phyloP scores from a whole-genome alignment of 2,329 filamentous ascomycete species.

The Chaetomium strumarium region DNA sequence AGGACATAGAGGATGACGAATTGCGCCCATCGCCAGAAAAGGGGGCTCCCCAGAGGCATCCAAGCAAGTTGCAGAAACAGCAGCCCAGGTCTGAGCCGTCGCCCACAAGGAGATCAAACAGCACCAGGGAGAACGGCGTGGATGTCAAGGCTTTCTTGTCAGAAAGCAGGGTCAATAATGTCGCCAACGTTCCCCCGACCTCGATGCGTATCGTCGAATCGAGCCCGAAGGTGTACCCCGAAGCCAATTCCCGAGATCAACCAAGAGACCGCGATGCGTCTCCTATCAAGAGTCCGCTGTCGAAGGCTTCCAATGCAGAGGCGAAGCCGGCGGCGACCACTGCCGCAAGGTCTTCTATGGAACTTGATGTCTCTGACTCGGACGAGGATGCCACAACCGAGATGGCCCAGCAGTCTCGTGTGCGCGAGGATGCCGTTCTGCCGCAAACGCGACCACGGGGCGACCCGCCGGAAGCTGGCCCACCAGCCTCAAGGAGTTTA shows the following conservation, averaged over 20 bases:
- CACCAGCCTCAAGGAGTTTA: constrained; percentile 26
- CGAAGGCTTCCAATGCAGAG: constrained; percentile 37
- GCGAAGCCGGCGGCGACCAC: constrained; percentile 51
- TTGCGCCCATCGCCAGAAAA: constrained; percentile 44
- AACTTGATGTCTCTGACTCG: constrained; percentile 65
- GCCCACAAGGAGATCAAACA: constrained; percentile 37
- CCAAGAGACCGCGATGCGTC: constrained; percentile 38
- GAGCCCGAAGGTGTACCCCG: constrained; percentile 22
- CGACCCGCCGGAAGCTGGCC: constrained; percentile 34
- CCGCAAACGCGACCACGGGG: constrained; percentile 32
- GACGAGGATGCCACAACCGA: constrained; percentile 37
- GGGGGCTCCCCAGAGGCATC: constrained; percentile 45
- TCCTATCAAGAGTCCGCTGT: constrained; percentile 37
- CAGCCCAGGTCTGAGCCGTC: constrained; percentile 47
- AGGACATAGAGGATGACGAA: constrained; percentile 40
- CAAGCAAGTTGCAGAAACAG: constrained; percentile 67
- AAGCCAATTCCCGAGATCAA: constrained; percentile 24
- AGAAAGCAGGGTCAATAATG: constrained; percentile 44
- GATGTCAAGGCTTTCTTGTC: constrained; percentile 38
- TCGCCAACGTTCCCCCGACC: constrained; percentile 50
- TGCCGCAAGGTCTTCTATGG: constrained; percentile 55
- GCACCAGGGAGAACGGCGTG: constrained; percentile 30
- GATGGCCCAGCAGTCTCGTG: constrained; percentile 26
- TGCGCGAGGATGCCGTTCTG: constrained; percentile 19
- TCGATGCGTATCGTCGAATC: constrained; percentile 54